Conservation (phyloP, 176 grass and related monocot genomes). For the Hordeum marinum region DNA sequence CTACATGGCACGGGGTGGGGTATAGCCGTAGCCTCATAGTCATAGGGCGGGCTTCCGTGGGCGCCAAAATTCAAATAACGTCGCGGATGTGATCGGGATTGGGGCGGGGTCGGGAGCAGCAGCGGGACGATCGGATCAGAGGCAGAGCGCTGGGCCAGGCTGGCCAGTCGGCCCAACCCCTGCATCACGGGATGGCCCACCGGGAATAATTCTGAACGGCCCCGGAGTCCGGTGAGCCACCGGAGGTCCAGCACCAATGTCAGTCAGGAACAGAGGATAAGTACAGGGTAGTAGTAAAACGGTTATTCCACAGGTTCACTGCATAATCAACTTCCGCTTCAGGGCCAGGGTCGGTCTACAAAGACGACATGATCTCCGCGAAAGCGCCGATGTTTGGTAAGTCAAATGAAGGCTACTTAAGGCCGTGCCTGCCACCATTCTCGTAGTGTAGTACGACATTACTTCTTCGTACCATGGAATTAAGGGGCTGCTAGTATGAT, state of each 20-base stretch:
- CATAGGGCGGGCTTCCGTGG: no score
- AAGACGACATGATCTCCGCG: no score
- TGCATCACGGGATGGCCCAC: not conserved
- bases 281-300: not conserved
- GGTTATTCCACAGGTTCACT: not conserved
- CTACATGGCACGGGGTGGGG: not conserved
- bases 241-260: not conserved
- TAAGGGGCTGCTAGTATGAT: not conserved
- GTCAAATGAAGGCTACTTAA: not conserved
- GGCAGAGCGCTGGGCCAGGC: not conserved
- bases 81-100: not conserved
- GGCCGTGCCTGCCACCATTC: not conserved
- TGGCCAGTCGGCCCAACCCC: not conserved
- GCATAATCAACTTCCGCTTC: no score
- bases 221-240: not conserved
- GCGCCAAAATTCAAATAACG: conserved; percentile 11
- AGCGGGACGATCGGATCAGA: not conserved
- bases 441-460: not conserved
- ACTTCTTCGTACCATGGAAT: not conserved
- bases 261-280: not conserved
- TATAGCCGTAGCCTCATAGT: no score
- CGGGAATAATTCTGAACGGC: not conserved
- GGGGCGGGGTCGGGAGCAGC: not conserved
- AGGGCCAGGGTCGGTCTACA: no score
- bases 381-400: not conserved